Base-by-base conservation (phyloP, 495 filamentous ascomycete genomes). In the Friedmanniomyces simplex region DNA sequence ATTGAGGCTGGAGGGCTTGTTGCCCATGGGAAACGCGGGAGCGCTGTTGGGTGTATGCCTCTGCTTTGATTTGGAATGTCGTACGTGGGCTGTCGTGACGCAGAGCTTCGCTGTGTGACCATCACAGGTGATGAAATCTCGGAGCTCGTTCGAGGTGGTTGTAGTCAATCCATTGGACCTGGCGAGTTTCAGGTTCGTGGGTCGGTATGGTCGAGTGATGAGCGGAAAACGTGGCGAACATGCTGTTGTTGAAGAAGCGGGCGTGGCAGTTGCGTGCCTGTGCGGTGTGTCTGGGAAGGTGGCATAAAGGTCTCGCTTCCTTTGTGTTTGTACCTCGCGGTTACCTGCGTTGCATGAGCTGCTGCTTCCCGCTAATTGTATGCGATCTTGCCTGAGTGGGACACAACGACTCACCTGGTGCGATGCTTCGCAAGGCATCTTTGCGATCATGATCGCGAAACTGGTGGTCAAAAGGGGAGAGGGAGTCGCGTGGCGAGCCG, bases 141-240 rank as follows among this genome's bases (percentile, higher is more conserved):
- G 25, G 10, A 63, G 51, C 7, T 58, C 30, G 20, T n/a, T 14
- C 2, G 21, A 11, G 8, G 46, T 16, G 39, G 32, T 13, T 1
- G 34, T 45, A 13, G 56, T 63, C 26, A 56, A 28, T 22, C 61
- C 61, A 46, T 63, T 63, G 51, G 61, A 42, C 12, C 34, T 26
- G 37, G 21, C 43, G 37, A 56, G 61, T 13, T 12, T 56, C 8
- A 55, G 55, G 26, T 45, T n/a, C 2, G 55, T 7, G 18, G 59
- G 59, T 46, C 50, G 60, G 26, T 55, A 21, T 43, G 11, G 4
- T 36, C 60, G 60, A 36, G 48, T 21, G 36, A 57, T 30, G 30
- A 41, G 53, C n/a, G 53, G 24, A 6, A 47, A 48, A 59, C 56
- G 60, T 63, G 60, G 60, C 56, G 55, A 55, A 55, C 50, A 63